Conservation (phyloP, 2,329 filamentous ascomycete species). For the Exophiala xenobiotica region DNA sequence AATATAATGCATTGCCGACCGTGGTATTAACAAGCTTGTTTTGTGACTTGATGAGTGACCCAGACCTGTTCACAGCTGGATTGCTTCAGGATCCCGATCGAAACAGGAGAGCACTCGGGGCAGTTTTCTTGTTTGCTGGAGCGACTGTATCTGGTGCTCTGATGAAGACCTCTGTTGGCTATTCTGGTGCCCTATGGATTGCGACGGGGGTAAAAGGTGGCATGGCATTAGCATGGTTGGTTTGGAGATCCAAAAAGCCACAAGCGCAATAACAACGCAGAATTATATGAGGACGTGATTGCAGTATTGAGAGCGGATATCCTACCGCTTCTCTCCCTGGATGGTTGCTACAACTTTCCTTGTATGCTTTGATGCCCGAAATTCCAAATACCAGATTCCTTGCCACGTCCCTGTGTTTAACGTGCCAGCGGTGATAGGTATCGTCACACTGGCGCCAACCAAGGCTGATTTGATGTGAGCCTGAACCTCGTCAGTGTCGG, state of each 20-base stretch:
- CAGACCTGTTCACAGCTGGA: conserved; percentile 34
- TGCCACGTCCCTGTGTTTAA: conserved; percentile 64
- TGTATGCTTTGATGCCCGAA: conserved; percentile 71
- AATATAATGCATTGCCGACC: conserved; percentile 46
- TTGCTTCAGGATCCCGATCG: conserved; percentile 39
- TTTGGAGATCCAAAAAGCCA: conserved; percentile 35
- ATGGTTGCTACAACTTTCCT: conserved; percentile 89
- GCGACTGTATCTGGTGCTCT: conserved; percentile 44
- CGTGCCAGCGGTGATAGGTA: conserved; percentile 85
- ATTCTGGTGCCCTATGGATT: conserved; percentile 43
- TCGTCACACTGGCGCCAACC: conserved; percentile 82
- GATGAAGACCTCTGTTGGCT: conserved; percentile 40
- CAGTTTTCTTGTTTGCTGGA: conserved; percentile 39
- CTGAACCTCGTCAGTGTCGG: conserved; percentile 39
- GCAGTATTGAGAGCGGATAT: not conserved
- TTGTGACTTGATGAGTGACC: conserved; percentile 45
- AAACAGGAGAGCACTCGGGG: conserved; percentile 39
- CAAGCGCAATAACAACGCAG: not conserved
- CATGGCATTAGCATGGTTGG: conserved; percentile 39
- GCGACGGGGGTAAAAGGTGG: conserved; percentile 41
- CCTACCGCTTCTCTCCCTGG: conserved; percentile 69
- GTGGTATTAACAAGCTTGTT: conserved; percentile 47
- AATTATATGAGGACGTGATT: not conserved
- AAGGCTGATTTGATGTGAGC: conserved; percentile 92
- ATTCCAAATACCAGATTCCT: conserved; percentile 93